phyloP scores from a whole-genome alignment of 192 early-diverging fungal species.

The Paraglomus occultum region DNA sequence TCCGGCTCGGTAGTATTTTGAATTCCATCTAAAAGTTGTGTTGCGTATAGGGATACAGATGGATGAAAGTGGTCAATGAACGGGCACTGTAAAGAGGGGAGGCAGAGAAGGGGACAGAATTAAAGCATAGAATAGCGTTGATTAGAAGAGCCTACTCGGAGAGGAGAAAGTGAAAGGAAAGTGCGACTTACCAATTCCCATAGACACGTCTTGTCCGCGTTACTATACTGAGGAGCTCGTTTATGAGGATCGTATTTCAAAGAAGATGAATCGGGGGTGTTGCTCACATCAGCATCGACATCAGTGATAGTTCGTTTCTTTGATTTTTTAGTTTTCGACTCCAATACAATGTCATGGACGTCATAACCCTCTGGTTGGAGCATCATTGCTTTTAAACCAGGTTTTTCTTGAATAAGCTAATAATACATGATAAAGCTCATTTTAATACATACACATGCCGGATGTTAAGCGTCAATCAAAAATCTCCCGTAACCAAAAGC shows the following conservation, averaged over 20 bases:
- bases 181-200: conserved; percentile 82
- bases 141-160: conserved; percentile 12
- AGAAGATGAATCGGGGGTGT: neutral
- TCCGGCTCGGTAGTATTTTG: conserved; percentile 70
- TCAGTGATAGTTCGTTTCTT: conserved; percentile 28
- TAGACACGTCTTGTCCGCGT: conserved; percentile 78
- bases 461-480: too few relatives aligned
- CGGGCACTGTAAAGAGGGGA: conserved; percentile 40
- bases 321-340: conserved; percentile 49
- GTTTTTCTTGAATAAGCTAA: conserved; percentile 46
- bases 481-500: too few relatives aligned
- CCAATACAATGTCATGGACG: conserved; percentile 54
- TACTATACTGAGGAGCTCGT: conserved; percentile 81
- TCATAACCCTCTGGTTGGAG: conserved; percentile 71
- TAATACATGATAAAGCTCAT: neutral
- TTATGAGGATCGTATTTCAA: conserved; percentile 77
- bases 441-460: neutral
- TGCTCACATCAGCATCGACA: conserved; percentile 13
- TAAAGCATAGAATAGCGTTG: neutral
- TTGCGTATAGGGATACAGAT: conserved; percentile 80
- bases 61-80: conserved; percentile 90
- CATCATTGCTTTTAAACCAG: conserved; percentile 63
- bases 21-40: conserved; percentile 65
- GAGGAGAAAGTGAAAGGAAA: neutral
- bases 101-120: conserved; percentile 7